These are phyloP conservation scores for Postia placenta DNA, from an alignment of 768 basidiomycete species.

Conservation along the genomic window DNA sequence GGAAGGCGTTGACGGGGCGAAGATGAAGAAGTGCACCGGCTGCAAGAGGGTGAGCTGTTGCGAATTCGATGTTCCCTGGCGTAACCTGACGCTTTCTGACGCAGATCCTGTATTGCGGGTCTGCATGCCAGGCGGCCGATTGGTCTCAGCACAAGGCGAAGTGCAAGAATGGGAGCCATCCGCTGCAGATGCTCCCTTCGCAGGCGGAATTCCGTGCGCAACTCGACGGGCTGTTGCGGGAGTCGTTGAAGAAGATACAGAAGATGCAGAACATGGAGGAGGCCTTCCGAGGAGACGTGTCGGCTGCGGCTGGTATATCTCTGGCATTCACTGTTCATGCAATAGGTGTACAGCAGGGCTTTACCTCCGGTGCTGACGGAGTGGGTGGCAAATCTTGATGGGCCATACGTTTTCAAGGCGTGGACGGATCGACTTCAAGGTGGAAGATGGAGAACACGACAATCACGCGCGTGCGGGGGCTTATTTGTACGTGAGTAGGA, in stretches of 20 bases:
- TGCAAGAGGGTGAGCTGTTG: constrained; percentile 23
- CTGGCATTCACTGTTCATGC: no score
- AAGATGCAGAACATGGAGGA: neutral
- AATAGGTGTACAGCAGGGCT: no score
- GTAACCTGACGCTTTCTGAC: neutral
- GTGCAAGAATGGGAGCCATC: constrained; percentile 6
- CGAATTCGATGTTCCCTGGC: no score
- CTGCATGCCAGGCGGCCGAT: constrained; percentile 11
- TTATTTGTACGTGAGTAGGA: no score
- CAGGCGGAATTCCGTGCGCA: neutral
- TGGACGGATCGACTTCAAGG: no score
- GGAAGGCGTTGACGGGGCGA: constrained; percentile 14
- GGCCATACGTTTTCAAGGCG: no score
- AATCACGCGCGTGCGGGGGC: no score
- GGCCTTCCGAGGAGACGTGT: neutral
- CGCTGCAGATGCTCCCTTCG: neutral
- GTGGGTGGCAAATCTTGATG: no score
- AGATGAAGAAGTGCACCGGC: constrained; percentile 13
- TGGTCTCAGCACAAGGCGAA: constrained; percentile 16
- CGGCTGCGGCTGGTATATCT: neutral
- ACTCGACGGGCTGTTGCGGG: neutral
- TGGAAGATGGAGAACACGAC: no score
- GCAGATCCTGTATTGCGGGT: constrained; percentile 19
- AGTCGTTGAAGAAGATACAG: neutral
- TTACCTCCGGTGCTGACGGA: no score